These are phyloP conservation scores for Cyberlindnera xishuangbannaensis DNA, from an alignment of 805 yeast genomes.

Conservation along the genomic window DNA sequence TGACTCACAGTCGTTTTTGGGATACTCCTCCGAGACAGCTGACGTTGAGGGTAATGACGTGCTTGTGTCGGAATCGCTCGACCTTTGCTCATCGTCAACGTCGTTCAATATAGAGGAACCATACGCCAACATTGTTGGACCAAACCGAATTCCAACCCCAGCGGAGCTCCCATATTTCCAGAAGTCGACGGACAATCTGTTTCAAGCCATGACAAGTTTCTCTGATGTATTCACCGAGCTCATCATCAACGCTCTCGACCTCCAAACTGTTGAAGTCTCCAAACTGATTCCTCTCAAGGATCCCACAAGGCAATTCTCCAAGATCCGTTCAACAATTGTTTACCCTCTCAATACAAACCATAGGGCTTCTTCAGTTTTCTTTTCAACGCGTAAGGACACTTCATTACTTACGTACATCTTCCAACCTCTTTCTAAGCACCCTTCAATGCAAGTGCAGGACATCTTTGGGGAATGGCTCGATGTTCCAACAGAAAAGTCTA, in stretches of 20 bases:
- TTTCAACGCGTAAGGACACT: no score
- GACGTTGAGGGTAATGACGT: no score
- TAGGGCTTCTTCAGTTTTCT: no score
- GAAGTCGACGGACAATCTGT: slow-evolving; percentile 1
- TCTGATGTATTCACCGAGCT: background rate
- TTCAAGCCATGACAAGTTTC: background rate
- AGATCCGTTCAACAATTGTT: no score
- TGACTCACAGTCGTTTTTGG: slow-evolving; percentile 38
- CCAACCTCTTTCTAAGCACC: slow-evolving; percentile 45
- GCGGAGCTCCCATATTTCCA: slow-evolving; percentile 1
- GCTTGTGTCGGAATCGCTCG: slow-evolving; percentile 37
- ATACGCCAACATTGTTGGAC: no score
- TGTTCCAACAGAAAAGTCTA: slow-evolving; percentile 32
- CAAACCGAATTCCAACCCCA: background rate
- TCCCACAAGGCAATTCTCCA: no score
- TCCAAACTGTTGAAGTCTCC: background rate
- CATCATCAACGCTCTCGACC: background rate
- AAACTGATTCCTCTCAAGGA: background rate
- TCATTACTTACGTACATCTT: slow-evolving; percentile 53
- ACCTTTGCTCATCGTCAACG: slow-evolving; percentile 46
- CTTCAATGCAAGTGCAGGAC: slow-evolving; percentile 40
- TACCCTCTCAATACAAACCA: no score
- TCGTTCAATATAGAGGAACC: no score
- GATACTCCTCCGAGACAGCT: slow-evolving; percentile 40
- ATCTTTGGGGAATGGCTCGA: slow-evolving; percentile 43